Base-by-base conservation (phyloP, 495 filamentous ascomycete genomes). In the Parachaetomium inaequale region DNA sequence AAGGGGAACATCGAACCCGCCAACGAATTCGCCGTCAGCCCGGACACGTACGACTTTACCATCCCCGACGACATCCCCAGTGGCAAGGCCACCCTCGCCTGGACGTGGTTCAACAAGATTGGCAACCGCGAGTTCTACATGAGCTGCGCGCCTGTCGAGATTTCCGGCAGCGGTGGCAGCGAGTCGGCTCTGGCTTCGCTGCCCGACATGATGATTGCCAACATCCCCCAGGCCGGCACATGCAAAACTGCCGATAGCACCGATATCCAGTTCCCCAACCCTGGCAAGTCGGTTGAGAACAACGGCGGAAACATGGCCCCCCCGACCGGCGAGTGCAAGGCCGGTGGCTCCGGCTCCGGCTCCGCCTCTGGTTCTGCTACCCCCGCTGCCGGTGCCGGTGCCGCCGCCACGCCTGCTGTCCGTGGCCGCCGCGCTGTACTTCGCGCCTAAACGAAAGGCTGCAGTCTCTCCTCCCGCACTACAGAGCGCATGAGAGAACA, bases 41-140 rank as follows among this genome's bases (percentile, higher is more conserved):
- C 73, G 38, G 69, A 74, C 42, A 73, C 63, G 0, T 86, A 86
- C 73, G 63, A 72, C 38, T 88, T 84, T 77, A 79, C 72, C 0
- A 78, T 91, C 32, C 88, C 88, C 0, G 65, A 74, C 15, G 75
- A 79, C 11, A 74, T 89, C 36, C 80, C 79, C 1, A 72, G 80
- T 4, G 88, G 88, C 7, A 77, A 82, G 50, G 89, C 85, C 3
- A 85, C 86, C 2, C 77, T 97, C 46, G 87, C 88, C 17, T 96
- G 91, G 82, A 88, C 88, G 4, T 97, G 93, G 93, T 87, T 93
- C 78, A 97, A 97, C 84, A 87, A 87, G 64, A 71, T 92, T 56
- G 91, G 91, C 52, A 91, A 92, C 77, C 84, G 91, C 23, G 93
- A 97, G 73, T 91, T 95, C 84, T 96, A 96, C 80, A 96, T 95